Base-by-base conservation (phyloP, 1,284 basidiomycete genomes). In the Cryptococcus neoformans region DNA sequence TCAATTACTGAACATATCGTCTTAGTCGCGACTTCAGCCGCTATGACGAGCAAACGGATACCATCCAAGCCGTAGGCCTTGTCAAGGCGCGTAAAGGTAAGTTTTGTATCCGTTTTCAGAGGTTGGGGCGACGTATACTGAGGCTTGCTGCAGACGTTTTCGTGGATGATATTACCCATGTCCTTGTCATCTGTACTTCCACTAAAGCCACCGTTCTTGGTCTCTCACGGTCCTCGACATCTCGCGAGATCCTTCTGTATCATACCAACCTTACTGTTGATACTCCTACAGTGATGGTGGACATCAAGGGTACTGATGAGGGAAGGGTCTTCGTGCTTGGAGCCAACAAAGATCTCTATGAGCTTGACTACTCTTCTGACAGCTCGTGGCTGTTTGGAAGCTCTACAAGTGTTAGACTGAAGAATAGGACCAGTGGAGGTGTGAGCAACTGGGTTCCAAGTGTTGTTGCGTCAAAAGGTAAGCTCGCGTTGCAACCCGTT, bases 311-410 rank as follows among this genome's bases (percentile, higher is more conserved):
- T 9, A 92, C 89, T 1, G 73, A 82, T 17, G 84, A 87, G 39
- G 96, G 95, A 28, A 83, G 94, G 52, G 89, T 98, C 64, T 97
- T 99, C 78, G 89, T 94, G 84, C 84, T 83, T 54, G 93, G 93
- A 10, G 82, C 83, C 14, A 92, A 97, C 74, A 91, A 92, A 17
- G 87, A 88, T 70, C 78, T 98, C 44, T 97, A 96, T 75, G 96
- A 98, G 77, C 79, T 99, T 50, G 87, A 90, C 69, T 99, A 99
- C 76, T 89, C 92, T 69, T 86, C 90, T 61, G 87, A 84, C 63
- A 90, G 94, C 70, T 89, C 90, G 1, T 97, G 93, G 93, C 95
- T 97, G 78, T 65, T 66, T 45, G 60, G 67, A 37, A 65, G 68
- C 28, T 66, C 66, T 2, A 89, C 86, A 55, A 92, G 91, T 57